Conservation (phyloP, 2,329 filamentous ascomycete species). For the Botrytis tulipae region DNA sequence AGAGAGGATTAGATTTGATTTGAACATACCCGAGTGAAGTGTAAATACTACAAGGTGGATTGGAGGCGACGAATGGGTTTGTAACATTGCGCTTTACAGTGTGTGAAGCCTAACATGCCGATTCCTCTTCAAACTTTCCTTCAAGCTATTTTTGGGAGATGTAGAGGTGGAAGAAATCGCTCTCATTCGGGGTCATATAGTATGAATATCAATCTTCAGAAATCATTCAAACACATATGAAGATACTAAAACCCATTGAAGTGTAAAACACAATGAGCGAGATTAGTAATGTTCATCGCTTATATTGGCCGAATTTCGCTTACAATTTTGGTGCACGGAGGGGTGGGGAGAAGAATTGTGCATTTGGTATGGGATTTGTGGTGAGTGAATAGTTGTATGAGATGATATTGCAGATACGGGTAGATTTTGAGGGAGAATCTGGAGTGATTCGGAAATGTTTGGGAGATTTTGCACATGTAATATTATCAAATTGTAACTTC, state of each 20-base stretch:
- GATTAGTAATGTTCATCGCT: slow-evolving; percentile 1
- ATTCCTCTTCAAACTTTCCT: not conserved
- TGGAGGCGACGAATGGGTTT: not conserved
- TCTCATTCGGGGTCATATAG: not conserved
- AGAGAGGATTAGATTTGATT: not conserved
- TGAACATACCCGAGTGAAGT: not conserved
- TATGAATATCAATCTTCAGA: too few relatives aligned
- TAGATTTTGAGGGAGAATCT: not conserved
- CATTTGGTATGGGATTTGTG: not conserved
- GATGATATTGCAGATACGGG: not conserved
- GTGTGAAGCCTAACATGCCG: not conserved
- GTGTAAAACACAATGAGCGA: not conserved
- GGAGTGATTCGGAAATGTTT: not conserved
- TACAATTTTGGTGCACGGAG: not conserved
- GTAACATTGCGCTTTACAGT: not conserved
- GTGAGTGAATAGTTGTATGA: not conserved
- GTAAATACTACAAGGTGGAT: not conserved
- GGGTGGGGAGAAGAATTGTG: not conserved
- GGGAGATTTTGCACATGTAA: not conserved
- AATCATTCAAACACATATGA: not conserved
- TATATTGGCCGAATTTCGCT: not conserved
- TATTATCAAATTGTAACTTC: not conserved
- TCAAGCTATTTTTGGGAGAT: not conserved
- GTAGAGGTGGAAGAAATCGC: not conserved
- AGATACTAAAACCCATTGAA: not conserved